Percentiles rank a stretch among this genome's conserved stretches.
Evolutionary conservation across 805 yeast species (phyloP).

Genomic region (Yarrowia sp.): DNA sequence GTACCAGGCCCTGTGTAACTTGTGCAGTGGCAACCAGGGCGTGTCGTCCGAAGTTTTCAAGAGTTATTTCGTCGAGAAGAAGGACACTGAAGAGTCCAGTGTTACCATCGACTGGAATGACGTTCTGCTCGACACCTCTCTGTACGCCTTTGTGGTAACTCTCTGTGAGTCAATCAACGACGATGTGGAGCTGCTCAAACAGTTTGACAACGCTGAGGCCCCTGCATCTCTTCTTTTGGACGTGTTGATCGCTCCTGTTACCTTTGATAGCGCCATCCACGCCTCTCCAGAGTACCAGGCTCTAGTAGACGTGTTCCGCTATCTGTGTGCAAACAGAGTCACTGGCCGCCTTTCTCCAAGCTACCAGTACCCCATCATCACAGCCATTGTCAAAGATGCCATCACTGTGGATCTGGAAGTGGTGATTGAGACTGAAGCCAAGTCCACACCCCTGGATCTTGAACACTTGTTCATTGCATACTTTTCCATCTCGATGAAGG

Average conservation of each 20-base stretch:
- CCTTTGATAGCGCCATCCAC: conserved; percentile 12
- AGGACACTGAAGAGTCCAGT: too few relatives aligned
- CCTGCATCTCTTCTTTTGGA: conserved; percentile 9
- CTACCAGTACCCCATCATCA: not conserved
- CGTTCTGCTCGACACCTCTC: not conserved
- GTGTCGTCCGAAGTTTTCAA: conserved; percentile 1
- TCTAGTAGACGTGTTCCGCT: conserved; percentile 13
- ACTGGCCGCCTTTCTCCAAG: not conserved
- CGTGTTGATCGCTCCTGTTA: conserved; percentile 6
- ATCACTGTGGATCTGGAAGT: conserved; percentile 23
- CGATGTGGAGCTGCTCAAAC: conserved; percentile 10
- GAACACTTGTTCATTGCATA: conserved; percentile 17
- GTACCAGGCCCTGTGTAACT: conserved; percentile 26
- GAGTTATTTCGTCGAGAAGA: not conserved
- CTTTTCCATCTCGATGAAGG: conserved; percentile 24
- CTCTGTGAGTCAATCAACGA: conserved; percentile 21
- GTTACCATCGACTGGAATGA: not conserved
- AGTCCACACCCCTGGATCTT: conserved; percentile 24
- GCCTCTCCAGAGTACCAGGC: conserved; percentile 29
- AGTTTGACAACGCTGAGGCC: conserved; percentile 4
- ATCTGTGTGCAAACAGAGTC: conserved; percentile 8
- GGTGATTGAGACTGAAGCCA: conserved; percentile 27
- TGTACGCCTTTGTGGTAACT: conserved; percentile 32
- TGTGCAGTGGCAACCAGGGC: conserved; percentile 31
- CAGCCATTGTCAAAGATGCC: conserved; percentile 19